Evolutionary conservation across 2,329 filamentous ascomycete species (phyloP).

Genomic region (Simplicillium sp.): DNA sequence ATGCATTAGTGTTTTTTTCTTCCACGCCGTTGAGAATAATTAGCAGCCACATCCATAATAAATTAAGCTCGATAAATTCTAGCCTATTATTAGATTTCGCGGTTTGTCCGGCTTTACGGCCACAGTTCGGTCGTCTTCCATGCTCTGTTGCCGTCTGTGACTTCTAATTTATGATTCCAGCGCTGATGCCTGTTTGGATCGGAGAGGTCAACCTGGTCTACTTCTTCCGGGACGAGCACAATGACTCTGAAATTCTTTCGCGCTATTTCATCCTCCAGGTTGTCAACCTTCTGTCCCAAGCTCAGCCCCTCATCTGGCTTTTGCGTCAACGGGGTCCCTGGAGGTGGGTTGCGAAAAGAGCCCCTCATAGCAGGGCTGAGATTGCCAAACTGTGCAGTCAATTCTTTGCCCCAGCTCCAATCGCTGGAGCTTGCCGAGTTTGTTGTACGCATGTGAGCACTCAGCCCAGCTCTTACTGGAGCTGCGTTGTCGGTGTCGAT

Average conservation of each 20-base stretch:
- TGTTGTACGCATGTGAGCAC: constrained; percentile 47
- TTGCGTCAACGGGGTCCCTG: constrained; percentile 51
- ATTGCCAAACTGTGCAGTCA: constrained; percentile 87
- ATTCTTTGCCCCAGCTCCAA: constrained; percentile 73
- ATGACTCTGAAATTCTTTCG: constrained; percentile 72
- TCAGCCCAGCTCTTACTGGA: constrained; percentile 51
- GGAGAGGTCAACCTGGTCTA: constrained; percentile 65
- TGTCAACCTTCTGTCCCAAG: constrained; percentile 56
- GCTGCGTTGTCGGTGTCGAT: constrained; percentile 34
- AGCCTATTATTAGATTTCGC: too few species aligned
- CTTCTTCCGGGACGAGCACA: constrained; percentile 68
- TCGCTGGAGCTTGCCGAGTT: constrained; percentile 23
- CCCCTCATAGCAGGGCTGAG: constrained; percentile 72
- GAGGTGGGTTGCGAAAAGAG: constrained; percentile 62
- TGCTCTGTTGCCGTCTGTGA: constrained; percentile 26
- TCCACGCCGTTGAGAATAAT: too few species aligned
- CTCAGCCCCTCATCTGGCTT: constrained; percentile 30
- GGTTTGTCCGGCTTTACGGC: constrained; percentile 32
- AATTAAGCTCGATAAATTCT: too few species aligned
- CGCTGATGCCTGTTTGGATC: constrained; percentile 54
- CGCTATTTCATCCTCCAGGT: constrained; percentile 61
- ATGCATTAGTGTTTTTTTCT: too few species aligned
- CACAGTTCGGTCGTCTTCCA: constrained; percentile 67
- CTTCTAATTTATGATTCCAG: constrained; percentile 56
- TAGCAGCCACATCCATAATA: too few species aligned